Percentiles rank a stretch among this genome's conserved stretches.
Conservation (phyloP, 2,329 filamentous ascomycete genomes). For the Alternaria novae-zelandiae region DNA sequence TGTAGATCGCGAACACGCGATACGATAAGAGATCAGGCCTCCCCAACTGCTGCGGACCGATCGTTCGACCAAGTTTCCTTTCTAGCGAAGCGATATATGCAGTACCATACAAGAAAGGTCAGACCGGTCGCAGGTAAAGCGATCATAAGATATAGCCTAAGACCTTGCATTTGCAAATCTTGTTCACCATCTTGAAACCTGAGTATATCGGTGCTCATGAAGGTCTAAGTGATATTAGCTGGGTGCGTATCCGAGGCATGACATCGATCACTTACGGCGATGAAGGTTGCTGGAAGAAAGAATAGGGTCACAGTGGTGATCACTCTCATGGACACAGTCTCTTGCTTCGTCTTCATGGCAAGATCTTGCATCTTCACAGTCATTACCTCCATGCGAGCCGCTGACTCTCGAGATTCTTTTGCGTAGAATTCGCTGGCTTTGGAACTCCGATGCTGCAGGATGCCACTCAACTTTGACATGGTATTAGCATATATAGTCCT, state of each 20-base stretch:
- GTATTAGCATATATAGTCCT: too few species aligned
- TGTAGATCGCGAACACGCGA: too few species aligned
- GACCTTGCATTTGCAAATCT: conserved; percentile 20
- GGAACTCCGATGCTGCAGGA: conserved; percentile 44
- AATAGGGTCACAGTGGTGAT: conserved; percentile 53
- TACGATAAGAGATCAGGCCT: not conserved
- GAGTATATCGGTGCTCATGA: conserved; percentile 52
- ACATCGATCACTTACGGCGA: conserved; percentile 43
- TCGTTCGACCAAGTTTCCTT: not conserved
- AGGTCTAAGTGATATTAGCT: not conserved
- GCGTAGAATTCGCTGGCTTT: conserved; percentile 36
- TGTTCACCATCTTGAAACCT: conserved; percentile 22
- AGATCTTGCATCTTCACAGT: conserved; percentile 37
- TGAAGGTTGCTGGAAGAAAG: conserved; percentile 53
- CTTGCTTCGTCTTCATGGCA: conserved; percentile 46
- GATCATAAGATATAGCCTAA: conserved; percentile 42
- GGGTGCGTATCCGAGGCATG: too few species aligned
- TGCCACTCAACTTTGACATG: conserved; percentile 34
- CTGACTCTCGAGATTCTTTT: conserved; percentile 23
- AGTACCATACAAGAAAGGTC: conserved; percentile 46
- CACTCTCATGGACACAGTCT: conserved; percentile 52
- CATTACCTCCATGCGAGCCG: conserved; percentile 40
- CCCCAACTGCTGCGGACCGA: not conserved
- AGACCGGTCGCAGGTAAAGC: conserved; percentile 45
- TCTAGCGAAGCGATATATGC: conserved; percentile 41